A percentile compares a stretch with the other conserved stretches of the same genome.
phyloP scores from a whole-genome alignment of 2,329 filamentous ascomycete species.

The Xylaria sp. region DNA sequence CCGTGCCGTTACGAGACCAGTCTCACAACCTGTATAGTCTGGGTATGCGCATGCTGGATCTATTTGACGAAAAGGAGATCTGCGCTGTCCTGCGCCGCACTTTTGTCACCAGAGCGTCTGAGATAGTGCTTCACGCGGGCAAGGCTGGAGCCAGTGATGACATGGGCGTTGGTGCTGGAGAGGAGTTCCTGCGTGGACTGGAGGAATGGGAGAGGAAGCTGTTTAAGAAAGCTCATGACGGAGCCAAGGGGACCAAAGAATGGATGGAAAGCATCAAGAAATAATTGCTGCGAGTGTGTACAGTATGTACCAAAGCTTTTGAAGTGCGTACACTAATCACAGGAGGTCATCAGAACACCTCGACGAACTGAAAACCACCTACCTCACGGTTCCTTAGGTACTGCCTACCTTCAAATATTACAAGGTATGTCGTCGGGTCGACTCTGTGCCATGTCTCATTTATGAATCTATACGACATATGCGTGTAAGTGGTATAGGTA shows the following conservation, averaged over 20 bases:
- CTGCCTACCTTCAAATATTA: no score
- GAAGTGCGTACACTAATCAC: no score
- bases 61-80: slow-evolving; percentile 78
- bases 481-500: no score
- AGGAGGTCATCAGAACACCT: no score
- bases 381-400: no score
- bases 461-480: no score
- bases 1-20: slow-evolving; percentile 76
- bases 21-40: slow-evolving; percentile 85
- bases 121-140: slow-evolving; percentile 83
- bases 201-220: slow-evolving; percentile 83
- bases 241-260: slow-evolving; percentile 61
- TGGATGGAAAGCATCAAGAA: slow-evolving; percentile 63
- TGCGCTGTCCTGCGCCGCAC: slow-evolving; percentile 70
- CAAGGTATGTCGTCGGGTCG: no score
- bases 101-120: slow-evolving; percentile 73
- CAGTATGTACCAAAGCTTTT: no score
- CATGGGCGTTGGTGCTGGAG: slow-evolving; percentile 51
- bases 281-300: neutral
- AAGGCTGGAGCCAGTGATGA: slow-evolving; percentile 67
- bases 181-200: slow-evolving; percentile 79
- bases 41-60: slow-evolving; percentile 76
- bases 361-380: no score
- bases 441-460: no score
- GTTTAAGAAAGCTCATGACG: slow-evolving; percentile 70